A percentile compares a stretch with the other conserved stretches of the same genome.
Evolutionary conservation across 345 rosid genomes (phyloP).

Genomic region (Alliaria petiolata): DNA sequence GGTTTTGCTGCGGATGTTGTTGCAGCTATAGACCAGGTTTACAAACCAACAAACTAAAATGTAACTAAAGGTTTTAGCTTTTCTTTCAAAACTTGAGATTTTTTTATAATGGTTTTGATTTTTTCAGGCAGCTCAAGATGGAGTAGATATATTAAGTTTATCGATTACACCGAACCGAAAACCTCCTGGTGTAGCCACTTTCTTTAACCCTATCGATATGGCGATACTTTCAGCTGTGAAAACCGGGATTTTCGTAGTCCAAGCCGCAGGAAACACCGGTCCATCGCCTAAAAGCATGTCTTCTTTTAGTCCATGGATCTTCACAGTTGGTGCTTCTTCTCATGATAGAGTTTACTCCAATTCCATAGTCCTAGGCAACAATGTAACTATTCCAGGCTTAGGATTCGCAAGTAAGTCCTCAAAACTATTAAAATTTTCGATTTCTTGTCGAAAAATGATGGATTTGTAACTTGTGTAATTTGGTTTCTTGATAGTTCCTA

Average conservation of each 20-base stretch:
- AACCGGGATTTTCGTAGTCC: conserved; percentile 85
- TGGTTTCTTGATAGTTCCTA: conserved; percentile 54
- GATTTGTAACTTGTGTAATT: not conserved
- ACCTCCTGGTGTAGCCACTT: conserved; percentile 90
- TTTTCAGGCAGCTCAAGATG: conserved; percentile 98
- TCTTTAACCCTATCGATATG: conserved; percentile 95
- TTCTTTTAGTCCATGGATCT: too few relatives aligned
- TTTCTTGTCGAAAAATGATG: not conserved
- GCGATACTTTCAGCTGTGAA: conserved; percentile 86
- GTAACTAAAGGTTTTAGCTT: not conserved
- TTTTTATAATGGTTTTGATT: not conserved
- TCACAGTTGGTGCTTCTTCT: too few relatives aligned
- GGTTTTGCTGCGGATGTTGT: conserved; percentile 99
- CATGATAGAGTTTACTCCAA: conserved; percentile 81
- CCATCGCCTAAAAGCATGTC: conserved; percentile 92
- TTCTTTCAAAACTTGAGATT: not conserved
- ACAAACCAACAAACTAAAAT: not conserved
- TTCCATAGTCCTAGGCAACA: conserved; percentile 74
- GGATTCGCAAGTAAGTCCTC: conserved; percentile 79
- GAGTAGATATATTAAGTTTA: conserved; percentile 83
- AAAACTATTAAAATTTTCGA: not conserved
- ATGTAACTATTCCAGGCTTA: conserved; percentile 65
- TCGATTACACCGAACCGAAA: conserved; percentile 92
- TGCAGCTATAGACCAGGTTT: conserved; percentile 98
- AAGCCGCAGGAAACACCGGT: conserved; percentile 99